Conservation (phyloP, 1,284 basidiomycete genomes). For the Polyporus tsugae region DNA sequence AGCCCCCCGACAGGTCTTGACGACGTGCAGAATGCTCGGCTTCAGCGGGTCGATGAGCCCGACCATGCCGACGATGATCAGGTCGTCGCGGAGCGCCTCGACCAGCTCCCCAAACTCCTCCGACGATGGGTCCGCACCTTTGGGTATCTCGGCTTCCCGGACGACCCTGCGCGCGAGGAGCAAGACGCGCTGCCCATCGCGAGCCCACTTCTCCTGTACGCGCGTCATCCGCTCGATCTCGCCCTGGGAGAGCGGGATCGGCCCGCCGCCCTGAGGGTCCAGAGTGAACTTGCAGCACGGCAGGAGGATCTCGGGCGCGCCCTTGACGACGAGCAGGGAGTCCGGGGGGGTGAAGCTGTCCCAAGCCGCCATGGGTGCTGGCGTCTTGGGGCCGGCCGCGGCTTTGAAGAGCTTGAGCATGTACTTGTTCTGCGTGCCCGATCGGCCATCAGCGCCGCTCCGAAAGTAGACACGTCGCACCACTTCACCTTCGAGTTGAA, state of each 20-base stretch:
- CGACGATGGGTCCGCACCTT: conserved; percentile 41
- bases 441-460: neutral
- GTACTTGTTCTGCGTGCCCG: conserved; percentile 56
- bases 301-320: conserved; percentile 66
- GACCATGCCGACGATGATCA: conserved; percentile 67
- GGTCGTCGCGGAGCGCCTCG: conserved; percentile 46
- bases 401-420: conserved; percentile 53
- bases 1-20: conserved; percentile 58
- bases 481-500: conserved; percentile 58
- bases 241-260: conserved; percentile 45
- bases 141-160: conserved; percentile 39
- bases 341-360: conserved; percentile 44
- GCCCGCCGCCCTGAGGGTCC: conserved; percentile 42
- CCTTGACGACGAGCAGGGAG: conserved; percentile 57
- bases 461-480: too few species aligned
- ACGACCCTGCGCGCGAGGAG: conserved; percentile 50
- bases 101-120: conserved; percentile 50
- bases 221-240: conserved; percentile 44
- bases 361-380: conserved; percentile 41
- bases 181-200: conserved; percentile 67
- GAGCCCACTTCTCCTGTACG: conserved; percentile 60
- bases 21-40: conserved; percentile 61
- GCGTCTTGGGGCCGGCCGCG: conserved; percentile 15
- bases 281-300: conserved; percentile 54
- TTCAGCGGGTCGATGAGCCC: conserved; percentile 71